Conservation (phyloP, 805 yeast species). For the Wickerhamiella kazuoi region DNA sequence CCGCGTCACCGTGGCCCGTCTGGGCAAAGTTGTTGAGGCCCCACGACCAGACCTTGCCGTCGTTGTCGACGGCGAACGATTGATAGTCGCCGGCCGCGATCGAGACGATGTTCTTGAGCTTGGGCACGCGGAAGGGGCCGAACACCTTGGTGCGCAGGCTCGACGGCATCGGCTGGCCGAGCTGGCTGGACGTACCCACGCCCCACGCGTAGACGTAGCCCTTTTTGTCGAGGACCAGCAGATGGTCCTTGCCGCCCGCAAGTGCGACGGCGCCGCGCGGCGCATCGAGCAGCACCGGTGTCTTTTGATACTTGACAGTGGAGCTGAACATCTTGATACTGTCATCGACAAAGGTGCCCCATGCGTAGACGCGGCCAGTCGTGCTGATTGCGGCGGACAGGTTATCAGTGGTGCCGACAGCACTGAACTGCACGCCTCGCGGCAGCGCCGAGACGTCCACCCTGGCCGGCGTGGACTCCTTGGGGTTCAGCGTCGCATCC, state of each 20-base stretch:
- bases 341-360: slow-evolving; percentile 88
- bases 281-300: slow-evolving; percentile 45
- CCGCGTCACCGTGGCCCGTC: slow-evolving; percentile 63
- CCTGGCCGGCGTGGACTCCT: slow-evolving; percentile 72
- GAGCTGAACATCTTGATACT: slow-evolving; percentile 74
- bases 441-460: slow-evolving; percentile 64
- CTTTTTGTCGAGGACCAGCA: slow-evolving; percentile 61
- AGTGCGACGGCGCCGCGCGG: slow-evolving; percentile 59
- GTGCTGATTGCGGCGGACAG: slow-evolving; percentile 63
- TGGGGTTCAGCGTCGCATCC: slow-evolving; percentile 69
- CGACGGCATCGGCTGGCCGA: slow-evolving; percentile 55
- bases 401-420: slow-evolving; percentile 82
- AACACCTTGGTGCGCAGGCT: slow-evolving; percentile 17
- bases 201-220: slow-evolving; percentile 97
- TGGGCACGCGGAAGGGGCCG: slow-evolving; percentile 69
- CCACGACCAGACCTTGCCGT: slow-evolving; percentile 68
- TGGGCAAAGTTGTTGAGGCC: slow-evolving; percentile 96
- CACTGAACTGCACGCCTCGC: slow-evolving; percentile 41
- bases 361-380: slow-evolving; percentile 80
- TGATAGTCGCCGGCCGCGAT: slow-evolving; percentile 92
- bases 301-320: slow-evolving; percentile 41
- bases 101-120: slow-evolving; percentile 57
- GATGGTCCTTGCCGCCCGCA: slow-evolving; percentile 87
- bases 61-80: slow-evolving; percentile 72
- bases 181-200: slow-evolving; percentile 80